These are phyloP conservation scores for Suillus subaureus DNA, from an alignment of 768 basidiomycete species.

Conservation along the genomic window DNA sequence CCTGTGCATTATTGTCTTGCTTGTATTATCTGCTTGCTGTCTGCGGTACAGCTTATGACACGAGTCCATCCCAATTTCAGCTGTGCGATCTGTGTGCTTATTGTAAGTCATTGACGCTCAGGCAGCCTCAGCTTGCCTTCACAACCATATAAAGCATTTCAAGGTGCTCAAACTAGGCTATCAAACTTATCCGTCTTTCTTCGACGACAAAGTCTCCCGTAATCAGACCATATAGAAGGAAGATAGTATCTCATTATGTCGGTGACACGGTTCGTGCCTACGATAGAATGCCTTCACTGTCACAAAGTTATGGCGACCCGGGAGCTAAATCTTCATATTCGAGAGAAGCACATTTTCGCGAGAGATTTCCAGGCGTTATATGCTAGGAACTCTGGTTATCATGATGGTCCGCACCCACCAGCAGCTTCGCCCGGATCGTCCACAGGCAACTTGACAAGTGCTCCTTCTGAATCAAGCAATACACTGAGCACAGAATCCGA, in stretches of 20 bases:
- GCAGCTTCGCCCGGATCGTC: neutral
- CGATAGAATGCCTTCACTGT: neutral
- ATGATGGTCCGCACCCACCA: neutral
- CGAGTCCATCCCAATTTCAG: neutral
- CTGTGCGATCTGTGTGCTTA: neutral
- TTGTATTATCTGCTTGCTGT: neutral
- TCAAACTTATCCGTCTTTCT: neutral
- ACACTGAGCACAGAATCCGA: slow-evolving; percentile 1
- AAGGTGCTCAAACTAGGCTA: neutral
- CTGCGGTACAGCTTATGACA: neutral
- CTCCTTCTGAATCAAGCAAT: slow-evolving; percentile 1
- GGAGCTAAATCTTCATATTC: neutral
- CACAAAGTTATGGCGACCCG: neutral
- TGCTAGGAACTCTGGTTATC: neutral
- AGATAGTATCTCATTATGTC: neutral
- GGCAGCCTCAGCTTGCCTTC: neutral
- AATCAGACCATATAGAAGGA: neutral
- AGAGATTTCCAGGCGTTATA: neutral
- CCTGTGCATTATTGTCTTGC: neutral
- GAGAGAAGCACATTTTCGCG: neutral
- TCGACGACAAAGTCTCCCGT: neutral
- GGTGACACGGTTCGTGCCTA: neutral
- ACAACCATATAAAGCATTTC: neutral
- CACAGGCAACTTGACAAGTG: neutral
- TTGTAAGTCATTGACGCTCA: neutral